Conservation (phyloP, 2,329 filamentous ascomycete species). For the Elsinoe batatas region DNA sequence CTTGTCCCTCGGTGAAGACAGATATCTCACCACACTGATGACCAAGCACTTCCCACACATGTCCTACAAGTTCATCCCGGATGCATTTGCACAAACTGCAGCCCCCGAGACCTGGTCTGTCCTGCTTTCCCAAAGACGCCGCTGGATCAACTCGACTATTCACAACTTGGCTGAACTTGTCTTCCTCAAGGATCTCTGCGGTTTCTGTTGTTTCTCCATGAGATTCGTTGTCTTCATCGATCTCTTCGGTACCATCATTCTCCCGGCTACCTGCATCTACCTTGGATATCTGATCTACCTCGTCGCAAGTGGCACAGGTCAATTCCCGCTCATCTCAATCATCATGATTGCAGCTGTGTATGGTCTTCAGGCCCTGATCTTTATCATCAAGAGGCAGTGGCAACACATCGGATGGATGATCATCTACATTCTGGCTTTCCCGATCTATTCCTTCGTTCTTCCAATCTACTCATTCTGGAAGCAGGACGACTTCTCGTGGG, state of each 20-base stretch:
- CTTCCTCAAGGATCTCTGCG: conserved; percentile 84
- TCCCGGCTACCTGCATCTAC: conserved; percentile 81
- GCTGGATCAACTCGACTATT: conserved; percentile 98
- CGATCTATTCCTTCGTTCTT: conserved; percentile 82
- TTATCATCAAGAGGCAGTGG: conserved; percentile 95
- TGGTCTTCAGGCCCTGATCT: conserved; percentile 90
- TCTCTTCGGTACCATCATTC: conserved; percentile 81
- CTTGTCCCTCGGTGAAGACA: conserved; percentile 88
- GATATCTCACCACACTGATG: conserved; percentile 94
- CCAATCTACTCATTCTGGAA: conserved; percentile 99
- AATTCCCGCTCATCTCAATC: conserved; percentile 78
- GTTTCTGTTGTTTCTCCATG: conserved; percentile 99
- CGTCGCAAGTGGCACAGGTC: conserved; percentile 57
- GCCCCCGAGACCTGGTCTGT: conserved; percentile 92
- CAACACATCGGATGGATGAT: conserved; percentile 99
- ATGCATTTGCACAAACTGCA: conserved; percentile 87
- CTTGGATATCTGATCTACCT: conserved; percentile 79
- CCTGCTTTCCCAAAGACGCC: conserved; percentile 89
- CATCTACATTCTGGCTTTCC: conserved; percentile 92
- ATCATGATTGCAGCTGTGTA: conserved; percentile 86
- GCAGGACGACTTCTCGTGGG: conserved; percentile 97
- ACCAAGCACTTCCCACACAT: conserved; percentile 93
- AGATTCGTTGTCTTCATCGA: conserved; percentile 93
- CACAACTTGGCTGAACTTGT: conserved; percentile 92
- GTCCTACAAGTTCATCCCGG: conserved; percentile 91